Evolutionary conservation across 2,329 filamentous ascomycete genomes (phyloP).

Genomic region (Neofusicoccum laricinum): DNA sequence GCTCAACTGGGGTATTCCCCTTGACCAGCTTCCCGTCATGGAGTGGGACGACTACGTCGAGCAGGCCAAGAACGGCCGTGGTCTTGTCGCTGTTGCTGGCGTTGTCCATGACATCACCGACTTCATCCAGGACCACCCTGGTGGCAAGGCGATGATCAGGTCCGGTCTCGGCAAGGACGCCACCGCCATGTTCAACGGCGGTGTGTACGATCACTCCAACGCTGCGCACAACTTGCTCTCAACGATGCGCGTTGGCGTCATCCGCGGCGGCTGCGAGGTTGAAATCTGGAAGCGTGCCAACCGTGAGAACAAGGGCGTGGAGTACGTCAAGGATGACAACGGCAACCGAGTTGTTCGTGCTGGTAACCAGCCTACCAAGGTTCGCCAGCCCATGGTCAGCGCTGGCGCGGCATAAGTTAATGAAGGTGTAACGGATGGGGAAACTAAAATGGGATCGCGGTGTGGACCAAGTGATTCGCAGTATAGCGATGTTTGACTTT

Average conservation of each 20-base stretch:
- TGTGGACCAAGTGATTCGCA: neutral
- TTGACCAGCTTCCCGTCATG: slow-evolving; percentile 43
- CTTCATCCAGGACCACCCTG: slow-evolving; percentile 44
- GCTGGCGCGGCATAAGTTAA: slow-evolving; percentile 74
- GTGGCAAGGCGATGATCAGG: slow-evolving; percentile 42
- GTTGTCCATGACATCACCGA: slow-evolving; percentile 43
- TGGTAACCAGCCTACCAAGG: slow-evolving; percentile 80
- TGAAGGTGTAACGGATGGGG: neutral
- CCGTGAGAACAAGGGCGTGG: slow-evolving; percentile 64
- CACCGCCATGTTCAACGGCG: slow-evolving; percentile 45
- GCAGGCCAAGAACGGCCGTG: slow-evolving; percentile 41
- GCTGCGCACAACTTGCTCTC: slow-evolving; percentile 43
- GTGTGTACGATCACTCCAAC: slow-evolving; percentile 43
- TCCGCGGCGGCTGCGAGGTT: slow-evolving; percentile 42
- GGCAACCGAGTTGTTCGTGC: slow-evolving; percentile 83
- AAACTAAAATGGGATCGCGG: neutral
- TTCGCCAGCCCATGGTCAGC: slow-evolving; percentile 73
- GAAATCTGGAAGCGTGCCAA: slow-evolving; percentile 46
- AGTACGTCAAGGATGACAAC: slow-evolving; percentile 74
- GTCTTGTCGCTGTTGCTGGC: slow-evolving; percentile 40
- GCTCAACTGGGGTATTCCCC: slow-evolving; percentile 44
- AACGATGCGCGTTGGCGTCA: slow-evolving; percentile 43
- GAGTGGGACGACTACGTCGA: slow-evolving; percentile 46
- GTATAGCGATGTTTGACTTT: neutral
- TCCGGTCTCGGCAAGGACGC: slow-evolving; percentile 43